Percentiles rank a stretch among this genome's conserved stretches.
Evolutionary conservation across 1,139 yeast species (phyloP).

Genomic region (Yamadazyma epiphylla): DNA sequence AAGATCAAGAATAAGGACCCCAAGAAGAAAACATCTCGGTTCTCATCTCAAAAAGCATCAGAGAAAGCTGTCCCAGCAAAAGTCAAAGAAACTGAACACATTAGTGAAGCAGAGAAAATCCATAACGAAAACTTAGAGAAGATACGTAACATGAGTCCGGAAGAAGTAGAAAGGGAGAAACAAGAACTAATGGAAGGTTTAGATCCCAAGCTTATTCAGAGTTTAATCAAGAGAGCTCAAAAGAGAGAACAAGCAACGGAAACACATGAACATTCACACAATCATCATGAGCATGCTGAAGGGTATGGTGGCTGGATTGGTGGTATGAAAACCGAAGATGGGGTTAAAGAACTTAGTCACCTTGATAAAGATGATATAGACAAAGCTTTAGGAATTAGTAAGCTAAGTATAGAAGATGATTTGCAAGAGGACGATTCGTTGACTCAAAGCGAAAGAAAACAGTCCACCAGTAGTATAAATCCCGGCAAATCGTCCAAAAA

Average conservation of each 20-base stretch:
- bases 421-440: conserved; percentile 1
- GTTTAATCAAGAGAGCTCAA: conserved; percentile 44
- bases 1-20: conserved; percentile 5
- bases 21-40: conserved; percentile 2
- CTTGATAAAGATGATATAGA: conserved; percentile 38
- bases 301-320: conserved; percentile 76
- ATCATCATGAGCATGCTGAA: conserved; percentile 50
- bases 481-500: conserved; percentile 15
- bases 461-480: conserved; percentile 1
- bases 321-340: conserved; percentile 44
- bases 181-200: conserved; percentile 63
- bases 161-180: conserved; percentile 62
- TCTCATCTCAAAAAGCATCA: not conserved
- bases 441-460: conserved; percentile 1
- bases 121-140: conserved; percentile 71
- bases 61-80: not conserved
- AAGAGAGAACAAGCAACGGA: conserved; percentile 18
- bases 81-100: conserved; percentile 4
- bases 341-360: conserved; percentile 29
- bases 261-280: conserved; percentile 14
- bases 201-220: conserved; percentile 66
- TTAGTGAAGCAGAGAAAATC: conserved; percentile 62
- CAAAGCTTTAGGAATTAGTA: conserved; percentile 31
- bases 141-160: conserved; percentile 59
- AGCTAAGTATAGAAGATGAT: conserved; percentile 9